Percentiles rank a stretch among this genome's conserved stretches.
These are phyloP conservation scores for Phascolomyces articulosus DNA, from an alignment of 371 early-diverging fungal species.

Conservation along the genomic window DNA sequence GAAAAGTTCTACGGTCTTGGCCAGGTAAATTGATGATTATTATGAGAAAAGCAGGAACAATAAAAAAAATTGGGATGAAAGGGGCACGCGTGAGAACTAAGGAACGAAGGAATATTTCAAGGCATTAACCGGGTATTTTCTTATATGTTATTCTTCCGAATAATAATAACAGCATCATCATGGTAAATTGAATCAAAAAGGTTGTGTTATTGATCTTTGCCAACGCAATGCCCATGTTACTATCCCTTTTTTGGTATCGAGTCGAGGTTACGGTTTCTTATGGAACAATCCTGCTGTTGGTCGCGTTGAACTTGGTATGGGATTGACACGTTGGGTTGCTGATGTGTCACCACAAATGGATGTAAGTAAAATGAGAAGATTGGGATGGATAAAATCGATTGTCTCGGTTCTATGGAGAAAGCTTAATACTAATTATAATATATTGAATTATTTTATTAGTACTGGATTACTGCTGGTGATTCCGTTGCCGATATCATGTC, in stretches of 20 bases:
- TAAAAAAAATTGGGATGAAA: too few relatives aligned
- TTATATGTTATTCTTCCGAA: background rate
- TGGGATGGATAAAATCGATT: too few relatives aligned
- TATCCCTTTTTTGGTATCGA: slow-evolving; percentile 19
- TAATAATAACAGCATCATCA: slow-evolving; percentile 8
- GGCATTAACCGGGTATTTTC: too few relatives aligned
- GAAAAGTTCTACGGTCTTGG: slow-evolving; percentile 22
- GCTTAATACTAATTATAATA: too few relatives aligned
- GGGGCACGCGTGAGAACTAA: too few relatives aligned
- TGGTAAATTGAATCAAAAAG: slow-evolving; percentile 20
- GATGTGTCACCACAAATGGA: slow-evolving; percentile 17
- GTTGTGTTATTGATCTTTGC: slow-evolving; percentile 18
- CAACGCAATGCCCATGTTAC: slow-evolving; percentile 22
- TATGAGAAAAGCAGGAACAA: too few relatives aligned
- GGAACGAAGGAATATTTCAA: too few relatives aligned
- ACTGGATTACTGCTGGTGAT: slow-evolving; percentile 21
- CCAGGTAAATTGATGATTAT: slow-evolving; percentile 13
- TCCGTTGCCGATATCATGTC: slow-evolving; percentile 17
- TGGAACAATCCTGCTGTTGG: slow-evolving; percentile 24
- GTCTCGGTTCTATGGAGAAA: too few relatives aligned
- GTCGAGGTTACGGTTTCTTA: slow-evolving; percentile 21
- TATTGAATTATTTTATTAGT: too few relatives aligned
- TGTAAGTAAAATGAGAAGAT: slow-evolving; percentile 1
- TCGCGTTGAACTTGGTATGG: slow-evolving; percentile 18
- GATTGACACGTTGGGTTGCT: slow-evolving; percentile 22